These are phyloP conservation scores for Lichtheimia corymbifera DNA, from an alignment of 371 early-diverging fungal species.

Conservation along the genomic window DNA sequence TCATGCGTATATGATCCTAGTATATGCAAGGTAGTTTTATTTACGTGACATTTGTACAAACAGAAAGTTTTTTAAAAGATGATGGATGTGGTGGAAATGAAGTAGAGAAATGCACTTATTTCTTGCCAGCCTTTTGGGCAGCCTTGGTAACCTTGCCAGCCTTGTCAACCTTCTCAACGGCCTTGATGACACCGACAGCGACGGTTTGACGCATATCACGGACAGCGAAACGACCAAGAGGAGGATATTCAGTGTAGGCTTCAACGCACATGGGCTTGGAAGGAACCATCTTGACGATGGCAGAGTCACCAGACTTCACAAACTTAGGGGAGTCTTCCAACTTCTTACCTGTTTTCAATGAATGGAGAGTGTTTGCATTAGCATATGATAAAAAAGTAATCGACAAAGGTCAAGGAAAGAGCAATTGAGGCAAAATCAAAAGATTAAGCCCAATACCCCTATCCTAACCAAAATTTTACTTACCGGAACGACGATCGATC, in stretches of 20 bases:
- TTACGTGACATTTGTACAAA: neutral
- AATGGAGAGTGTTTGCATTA: neutral
- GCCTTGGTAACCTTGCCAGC: conserved; percentile 67
- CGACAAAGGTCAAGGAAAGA: conserved; percentile 88
- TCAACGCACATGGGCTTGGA: conserved; percentile 98
- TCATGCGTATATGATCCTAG: neutral
- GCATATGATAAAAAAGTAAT: conserved; percentile 84
- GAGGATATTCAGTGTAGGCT: conserved; percentile 89
- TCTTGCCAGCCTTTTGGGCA: conserved; percentile 72
- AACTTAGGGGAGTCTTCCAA: conserved; percentile 23
- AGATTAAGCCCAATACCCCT: conserved; percentile 89
- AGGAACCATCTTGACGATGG: conserved; percentile 93
- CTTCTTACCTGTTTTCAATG: conserved; percentile 9
- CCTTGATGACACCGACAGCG: conserved; percentile 95
- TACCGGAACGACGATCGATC: conserved; percentile 92
- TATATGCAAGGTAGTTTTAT: neutral
- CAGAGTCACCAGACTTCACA: conserved; percentile 85
- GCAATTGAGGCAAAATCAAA: conserved; percentile 95
- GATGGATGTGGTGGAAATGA: conserved; percentile 6
- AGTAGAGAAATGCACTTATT: conserved; percentile 44
- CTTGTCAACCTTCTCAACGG: conserved; percentile 82
- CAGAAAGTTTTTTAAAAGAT: conserved; percentile 5
- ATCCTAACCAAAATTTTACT: conserved; percentile 17
- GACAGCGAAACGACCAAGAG: conserved; percentile 96
- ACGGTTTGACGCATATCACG: conserved; percentile 96